phyloP scores from a whole-genome alignment of 2,329 filamentous ascomycete genomes.

The Lecanicillium sp. region DNA sequence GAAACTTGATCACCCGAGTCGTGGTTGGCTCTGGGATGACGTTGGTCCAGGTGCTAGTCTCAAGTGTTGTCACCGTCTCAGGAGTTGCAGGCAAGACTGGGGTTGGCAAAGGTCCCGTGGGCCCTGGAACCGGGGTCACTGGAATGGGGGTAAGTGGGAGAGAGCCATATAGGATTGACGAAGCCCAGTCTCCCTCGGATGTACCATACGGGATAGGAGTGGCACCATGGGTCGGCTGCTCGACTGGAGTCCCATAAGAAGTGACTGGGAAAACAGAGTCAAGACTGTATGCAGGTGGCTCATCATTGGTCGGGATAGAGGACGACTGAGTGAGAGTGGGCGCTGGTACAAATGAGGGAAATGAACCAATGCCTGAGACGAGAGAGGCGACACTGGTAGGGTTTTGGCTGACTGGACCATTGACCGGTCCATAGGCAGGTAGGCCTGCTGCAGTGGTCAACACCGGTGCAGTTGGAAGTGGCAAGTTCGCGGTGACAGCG shows the following conservation, averaged over 20 bases:
- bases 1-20: slow-evolving; percentile 34
- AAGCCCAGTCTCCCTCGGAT: slow-evolving; percentile 10
- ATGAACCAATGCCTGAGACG: slow-evolving; percentile 5
- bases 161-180: slow-evolving; percentile 12
- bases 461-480: background rate
- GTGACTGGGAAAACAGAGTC: background rate
- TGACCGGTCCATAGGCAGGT: background rate
- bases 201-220: background rate
- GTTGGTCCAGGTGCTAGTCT: slow-evolving; percentile 35
- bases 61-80: slow-evolving; percentile 20
- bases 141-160: slow-evolving; percentile 27
- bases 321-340: background rate
- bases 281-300: slow-evolving; percentile 10
- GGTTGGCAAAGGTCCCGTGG: slow-evolving; percentile 21
- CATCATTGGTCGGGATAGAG: background rate
- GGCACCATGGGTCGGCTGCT: background rate
- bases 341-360: background rate
- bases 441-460: background rate
- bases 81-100: slow-evolving; percentile 26
- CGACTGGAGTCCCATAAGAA: background rate
- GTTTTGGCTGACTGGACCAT: background rate
- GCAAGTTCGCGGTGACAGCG: slow-evolving; percentile 4
- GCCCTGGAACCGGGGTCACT: slow-evolving; percentile 22
- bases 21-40: slow-evolving; percentile 33
- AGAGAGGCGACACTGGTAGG: background rate